Evolutionary conservation across 768 basidiomycete species (phyloP), one percentile per base, ranked within the genome.

Genomic region (Cystoderma amianthinum): DNA sequence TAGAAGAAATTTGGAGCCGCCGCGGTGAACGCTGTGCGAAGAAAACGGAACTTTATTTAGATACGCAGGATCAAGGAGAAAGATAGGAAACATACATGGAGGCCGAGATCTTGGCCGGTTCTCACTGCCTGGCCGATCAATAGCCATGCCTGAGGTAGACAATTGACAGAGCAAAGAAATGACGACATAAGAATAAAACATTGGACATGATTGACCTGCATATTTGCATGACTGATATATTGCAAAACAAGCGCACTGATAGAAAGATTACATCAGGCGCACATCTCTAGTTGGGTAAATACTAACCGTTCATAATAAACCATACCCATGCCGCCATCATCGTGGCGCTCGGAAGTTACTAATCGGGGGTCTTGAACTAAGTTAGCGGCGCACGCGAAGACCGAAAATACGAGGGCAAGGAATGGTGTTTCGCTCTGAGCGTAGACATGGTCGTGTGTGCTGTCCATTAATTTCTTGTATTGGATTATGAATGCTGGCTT

Each of bases 131-230:
- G 92, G 32, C 92, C 92, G 41, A 92, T 78, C 43, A 93, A 72
- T 47, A 94, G 77, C 92, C 92, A 95, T 21, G 91, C 89, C 63
- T 93, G 92, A 2, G 92, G 92, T 39, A 95, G 76, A 56, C 91
- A 92, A 55, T 95, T 95, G 51, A 94, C 74, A 41, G 90, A 91
- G 56, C 91, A 93, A 45, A 95, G 69, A 67, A 92, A 94, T 1
- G 90, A 85, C 39, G 91, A 84, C 74, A 93, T 76, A 42, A 95
- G 71, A 47, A 89, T 77, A 57, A 93, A 84, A 60, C 86, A 86
- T 66, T 94, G 92, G 21, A 94, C 91, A 59, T 94, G 92, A 23
- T 81, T 76, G 38, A 86, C 69, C 59, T 92, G 85, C 30, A 81
- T 88, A 42, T 82, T 86, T 33, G 87, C 78, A 55, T 92, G 82